Evolutionary conservation across 768 basidiomycete species (phyloP), one percentile per base, ranked within the genome.

Genomic region (Russula virescens): DNA sequence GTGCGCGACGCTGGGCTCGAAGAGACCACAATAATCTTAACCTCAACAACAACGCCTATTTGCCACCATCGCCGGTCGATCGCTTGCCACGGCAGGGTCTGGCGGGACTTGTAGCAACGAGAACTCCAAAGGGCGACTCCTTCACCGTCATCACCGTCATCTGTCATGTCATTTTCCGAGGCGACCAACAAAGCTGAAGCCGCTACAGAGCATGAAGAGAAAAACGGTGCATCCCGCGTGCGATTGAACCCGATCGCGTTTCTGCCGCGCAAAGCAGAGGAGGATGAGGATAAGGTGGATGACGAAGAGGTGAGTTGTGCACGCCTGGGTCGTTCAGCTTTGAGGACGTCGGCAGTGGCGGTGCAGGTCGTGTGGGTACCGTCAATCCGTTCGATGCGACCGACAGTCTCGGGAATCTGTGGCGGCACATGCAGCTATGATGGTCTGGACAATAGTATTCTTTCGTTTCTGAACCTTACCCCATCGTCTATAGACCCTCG

Each of bases 261-360:
- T 11, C 2, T 7, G 38, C 38, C 38, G 38, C 13, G 38, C 38
- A 38, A 38, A 38, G 13, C 21, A 3, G 55, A 57, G 4, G 53
- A 23, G 2, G 47, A 40, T 0, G 63, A 61, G 7, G 47, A 35
- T 0, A n/a, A n/a, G n/a, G n/a, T n/a, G n/a, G 60, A 62, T 18
- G 51, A 35, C 5, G 52, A 53, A 0, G 50, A 51, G 31, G 42
- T 21, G 50, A 47, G 40, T 23, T 46, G 25, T 53, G 57, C 28
- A 66, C 64, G 5, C 65, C 65, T 1, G 65, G 65, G 13, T 66
- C 62, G 14, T 66, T 66, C 28, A n/a, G 60, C 35, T 18, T 60
- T 10, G 52, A 31, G 7, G 16, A 14, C 10, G 1, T 0, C 21
- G 5, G 14, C 3, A 40, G 31, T 5, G 53, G 18, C 18, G 35